Conservation (phyloP, 2,329 filamentous ascomycete species). For the Aphanocladium album region DNA sequence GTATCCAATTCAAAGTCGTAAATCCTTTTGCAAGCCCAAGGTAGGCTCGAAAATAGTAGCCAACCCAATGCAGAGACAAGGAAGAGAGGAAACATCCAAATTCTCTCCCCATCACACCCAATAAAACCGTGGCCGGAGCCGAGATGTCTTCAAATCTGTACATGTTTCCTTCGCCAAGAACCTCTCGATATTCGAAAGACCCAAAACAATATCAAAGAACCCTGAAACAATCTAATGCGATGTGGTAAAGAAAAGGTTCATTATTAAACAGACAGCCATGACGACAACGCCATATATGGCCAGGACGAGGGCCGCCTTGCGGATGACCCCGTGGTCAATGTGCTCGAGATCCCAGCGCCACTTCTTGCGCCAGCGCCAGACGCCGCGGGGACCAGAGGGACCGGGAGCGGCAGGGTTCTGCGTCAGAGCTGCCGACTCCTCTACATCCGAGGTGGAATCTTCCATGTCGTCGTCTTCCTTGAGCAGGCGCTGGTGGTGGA, state of each 20-base stretch:
- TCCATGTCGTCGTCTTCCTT: constrained; percentile 89
- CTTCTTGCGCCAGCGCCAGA: constrained; percentile 50
- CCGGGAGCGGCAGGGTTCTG: constrained; percentile 40
- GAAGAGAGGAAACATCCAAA: background rate
- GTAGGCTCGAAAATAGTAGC: background rate
- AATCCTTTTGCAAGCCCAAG: background rate
- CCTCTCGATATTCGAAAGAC: background rate
- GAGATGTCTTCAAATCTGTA: background rate
- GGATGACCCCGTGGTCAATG: constrained; percentile 59
- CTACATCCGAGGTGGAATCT: constrained; percentile 51
- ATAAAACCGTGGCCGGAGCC: background rate
- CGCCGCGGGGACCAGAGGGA: constrained; percentile 28
- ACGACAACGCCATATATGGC: constrained; percentile 80
- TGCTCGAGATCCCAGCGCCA: constrained; percentile 58
- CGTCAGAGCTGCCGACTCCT: constrained; percentile 40
- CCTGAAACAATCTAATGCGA: constrained; percentile 43
- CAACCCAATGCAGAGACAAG: background rate
- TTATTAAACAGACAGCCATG: constrained; percentile 81
- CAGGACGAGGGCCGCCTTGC: constrained; percentile 68
- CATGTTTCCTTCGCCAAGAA: background rate
- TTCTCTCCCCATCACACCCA: background rate
- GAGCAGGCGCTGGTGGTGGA: constrained; percentile 76
- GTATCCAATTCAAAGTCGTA: constrained; percentile 11
- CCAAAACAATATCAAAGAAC: background rate
- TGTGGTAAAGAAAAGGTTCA: constrained; percentile 76